Percentiles rank a stretch among this genome's conserved stretches.
Conservation (phyloP, 2,329 filamentous ascomycete species). For the Colletotrichum simmondsii region DNA sequence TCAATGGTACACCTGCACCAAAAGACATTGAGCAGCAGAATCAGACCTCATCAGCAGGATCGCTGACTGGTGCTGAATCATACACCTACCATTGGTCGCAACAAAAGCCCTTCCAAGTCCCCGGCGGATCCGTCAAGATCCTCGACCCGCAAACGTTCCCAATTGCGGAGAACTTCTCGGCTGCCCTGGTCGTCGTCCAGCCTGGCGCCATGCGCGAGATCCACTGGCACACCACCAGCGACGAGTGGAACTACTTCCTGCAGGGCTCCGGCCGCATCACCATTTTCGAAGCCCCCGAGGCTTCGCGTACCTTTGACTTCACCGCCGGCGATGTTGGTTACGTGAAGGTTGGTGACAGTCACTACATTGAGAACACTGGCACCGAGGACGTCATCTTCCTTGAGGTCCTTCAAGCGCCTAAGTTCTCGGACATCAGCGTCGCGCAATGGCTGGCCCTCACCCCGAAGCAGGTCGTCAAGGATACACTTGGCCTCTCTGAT, state of each 20-base stretch:
- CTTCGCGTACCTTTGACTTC: conserved; percentile 68
- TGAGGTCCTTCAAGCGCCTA: conserved; percentile 65
- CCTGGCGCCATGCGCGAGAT: conserved; percentile 74
- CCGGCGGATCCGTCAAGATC: conserved; percentile 69
- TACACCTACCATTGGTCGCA: conserved; percentile 64
- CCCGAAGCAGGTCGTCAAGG: conserved; percentile 66
- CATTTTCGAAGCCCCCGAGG: conserved; percentile 61
- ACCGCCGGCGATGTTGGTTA: conserved; percentile 70
- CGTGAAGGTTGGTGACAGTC: conserved; percentile 63
- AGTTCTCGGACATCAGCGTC: conserved; percentile 65
- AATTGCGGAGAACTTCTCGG: conserved; percentile 63
- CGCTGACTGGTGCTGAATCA: conserved; percentile 48
- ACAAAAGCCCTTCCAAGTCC: conserved; percentile 60
- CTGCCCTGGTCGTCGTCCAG: conserved; percentile 66
- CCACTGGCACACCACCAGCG: conserved; percentile 70
- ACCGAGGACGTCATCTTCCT: conserved; percentile 67
- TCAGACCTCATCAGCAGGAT: conserved; percentile 56
- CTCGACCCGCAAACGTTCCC: conserved; percentile 68
- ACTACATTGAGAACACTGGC: conserved; percentile 72
- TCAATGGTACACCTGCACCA: conserved; percentile 61
- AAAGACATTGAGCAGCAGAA: conserved; percentile 58
- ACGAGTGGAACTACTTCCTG: conserved; percentile 72
- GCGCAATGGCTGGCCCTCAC: conserved; percentile 69
- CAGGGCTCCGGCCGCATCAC: conserved; percentile 66
- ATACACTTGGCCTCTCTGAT: conserved; percentile 59